Conservation (phyloP, 2,329 filamentous ascomycete genomes). For the Clarireedia monteithiana region DNA sequence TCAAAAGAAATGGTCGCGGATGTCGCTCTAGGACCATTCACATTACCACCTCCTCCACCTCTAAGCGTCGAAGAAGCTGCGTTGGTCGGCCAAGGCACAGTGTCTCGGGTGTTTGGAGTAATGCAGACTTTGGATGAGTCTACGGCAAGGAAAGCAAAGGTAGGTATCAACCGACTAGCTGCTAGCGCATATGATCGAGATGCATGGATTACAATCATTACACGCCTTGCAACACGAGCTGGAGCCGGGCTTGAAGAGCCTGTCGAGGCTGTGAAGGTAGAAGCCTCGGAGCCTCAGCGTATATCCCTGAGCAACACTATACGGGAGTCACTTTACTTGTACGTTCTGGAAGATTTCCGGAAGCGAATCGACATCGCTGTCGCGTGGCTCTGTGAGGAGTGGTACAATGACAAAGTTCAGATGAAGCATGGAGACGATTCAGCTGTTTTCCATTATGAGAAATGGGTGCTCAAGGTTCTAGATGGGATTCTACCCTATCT, state of each 20-base stretch:
- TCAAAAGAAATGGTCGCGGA: constrained; percentile 34
- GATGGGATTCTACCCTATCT: constrained; percentile 86
- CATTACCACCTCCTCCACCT: constrained; percentile 67
- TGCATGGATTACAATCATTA: constrained; percentile 84
- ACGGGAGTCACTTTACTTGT: constrained; percentile 72
- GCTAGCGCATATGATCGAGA: constrained; percentile 79
- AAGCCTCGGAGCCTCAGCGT: constrained; percentile 36
- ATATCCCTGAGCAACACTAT: constrained; percentile 59
- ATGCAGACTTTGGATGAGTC: constrained; percentile 66
- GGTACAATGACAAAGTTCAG: constrained; percentile 79
- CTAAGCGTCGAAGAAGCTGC: constrained; percentile 64
- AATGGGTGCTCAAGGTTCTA: constrained; percentile 72
- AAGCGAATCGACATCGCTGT: constrained; percentile 84
- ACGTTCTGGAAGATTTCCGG: constrained; percentile 87
- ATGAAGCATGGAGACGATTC: constrained; percentile 33
- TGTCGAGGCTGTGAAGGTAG: constrained; percentile 43
- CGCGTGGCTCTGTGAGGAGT: constrained; percentile 93
- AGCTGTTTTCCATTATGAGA: constrained; percentile 62
- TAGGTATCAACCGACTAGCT: constrained; percentile 76
- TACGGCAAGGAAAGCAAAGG: constrained; percentile 48
- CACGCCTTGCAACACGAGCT: constrained; percentile 75
- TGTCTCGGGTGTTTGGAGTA: constrained; percentile 71
- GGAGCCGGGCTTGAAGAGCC: constrained; percentile 59
- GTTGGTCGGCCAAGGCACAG: constrained; percentile 66
- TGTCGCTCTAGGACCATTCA: constrained; percentile 62